Evolutionary conservation across 495 filamentous ascomycete genomes (phyloP).

Genomic region (Podospora fimiseda): DNA sequence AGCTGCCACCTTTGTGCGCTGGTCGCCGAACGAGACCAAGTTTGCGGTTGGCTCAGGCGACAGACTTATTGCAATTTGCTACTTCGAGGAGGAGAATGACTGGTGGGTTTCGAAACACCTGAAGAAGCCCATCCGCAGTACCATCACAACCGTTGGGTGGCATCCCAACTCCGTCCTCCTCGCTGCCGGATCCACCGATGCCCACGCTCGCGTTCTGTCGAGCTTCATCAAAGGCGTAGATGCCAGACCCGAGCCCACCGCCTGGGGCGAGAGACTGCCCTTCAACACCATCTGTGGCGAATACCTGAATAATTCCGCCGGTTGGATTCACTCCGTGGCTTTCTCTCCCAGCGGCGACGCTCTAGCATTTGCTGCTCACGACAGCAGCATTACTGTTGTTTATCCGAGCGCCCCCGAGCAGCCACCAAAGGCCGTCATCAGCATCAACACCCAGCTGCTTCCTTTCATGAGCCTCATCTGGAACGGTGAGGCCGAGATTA

Average conservation of each 20-base stretch:
- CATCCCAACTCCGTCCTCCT: slow-evolving; percentile 95
- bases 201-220: slow-evolving; percentile 93
- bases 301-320: slow-evolving; percentile 88
- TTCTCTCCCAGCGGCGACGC: slow-evolving; percentile 91
- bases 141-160: slow-evolving; percentile 89
- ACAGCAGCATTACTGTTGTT: slow-evolving; percentile 92
- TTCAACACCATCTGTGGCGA: slow-evolving; percentile 98
- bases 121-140: slow-evolving; percentile 96
- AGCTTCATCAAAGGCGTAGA: slow-evolving; percentile 95
- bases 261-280: slow-evolving; percentile 90
- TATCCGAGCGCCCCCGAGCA: slow-evolving; percentile 92
- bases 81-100: slow-evolving; percentile 98
- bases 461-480: slow-evolving; percentile 90
- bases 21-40: slow-evolving; percentile 94
- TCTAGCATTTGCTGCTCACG: slow-evolving; percentile 86
- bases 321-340: slow-evolving; percentile 86
- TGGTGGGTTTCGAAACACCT: slow-evolving; percentile 99
- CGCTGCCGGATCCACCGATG: slow-evolving; percentile 90
- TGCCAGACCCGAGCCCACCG: slow-evolving; percentile 74
- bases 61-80: slow-evolving; percentile 93
- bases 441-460: slow-evolving; percentile 78
- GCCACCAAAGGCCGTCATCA: slow-evolving; percentile 80
- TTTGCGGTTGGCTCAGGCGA: slow-evolving; percentile 97
- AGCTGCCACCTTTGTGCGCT: slow-evolving; percentile 92
- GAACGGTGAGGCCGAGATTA: slow-evolving; percentile 87